Percentiles rank a stretch among this genome's conserved stretches.
These are phyloP conservation scores for Fomitopsis schrenkii DNA, from an alignment of 1,284 basidiomycete genomes.

Conservation along the genomic window DNA sequence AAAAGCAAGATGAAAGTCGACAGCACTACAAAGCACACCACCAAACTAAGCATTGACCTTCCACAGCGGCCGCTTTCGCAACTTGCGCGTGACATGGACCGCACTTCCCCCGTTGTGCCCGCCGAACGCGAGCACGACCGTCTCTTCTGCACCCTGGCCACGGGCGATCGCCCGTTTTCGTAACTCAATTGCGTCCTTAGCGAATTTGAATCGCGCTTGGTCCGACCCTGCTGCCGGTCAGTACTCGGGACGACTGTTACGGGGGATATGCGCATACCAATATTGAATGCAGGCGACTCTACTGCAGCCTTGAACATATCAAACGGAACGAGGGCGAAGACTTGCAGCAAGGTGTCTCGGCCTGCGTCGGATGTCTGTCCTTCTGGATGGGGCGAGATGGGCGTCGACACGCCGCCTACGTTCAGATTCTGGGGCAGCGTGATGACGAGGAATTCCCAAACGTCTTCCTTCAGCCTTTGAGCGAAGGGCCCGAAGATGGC, in stretches of 20 bases:
- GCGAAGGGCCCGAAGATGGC: constrained; percentile 72
- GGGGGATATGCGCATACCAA: constrained; percentile 45
- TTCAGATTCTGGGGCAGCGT: constrained; percentile 61
- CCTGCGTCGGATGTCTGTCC: constrained; percentile 40
- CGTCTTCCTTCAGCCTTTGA: constrained; percentile 62
- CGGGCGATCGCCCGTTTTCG: constrained; percentile 67
- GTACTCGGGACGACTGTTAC: too few relatives aligned
- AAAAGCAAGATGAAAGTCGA: constrained; percentile 6
- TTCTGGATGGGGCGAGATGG: constrained; percentile 31
- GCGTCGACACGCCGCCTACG: constrained; percentile 25
- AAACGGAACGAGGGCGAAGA: constrained; percentile 75
- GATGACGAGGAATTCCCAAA: constrained; percentile 73
- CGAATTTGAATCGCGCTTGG: constrained; percentile 85
- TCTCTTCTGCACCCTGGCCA: constrained; percentile 68
- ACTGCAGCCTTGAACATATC: constrained; percentile 79
- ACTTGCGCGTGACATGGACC: constrained; percentile 82
- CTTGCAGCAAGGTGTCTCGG: constrained; percentile 62
- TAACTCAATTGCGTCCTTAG: constrained; percentile 81
- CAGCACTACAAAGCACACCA: constrained; percentile 4
- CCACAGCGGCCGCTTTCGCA: constrained; percentile 79
- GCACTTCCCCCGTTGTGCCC: constrained; percentile 66
- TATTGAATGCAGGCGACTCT: constrained; percentile 72
- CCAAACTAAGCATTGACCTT: constrained; percentile 65
- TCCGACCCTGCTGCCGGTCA: constrained; percentile 54
- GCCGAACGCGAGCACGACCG: constrained; percentile 82